These are phyloP conservation scores for Pseudonitzschia pungens DNA, from an alignment of 108 stramenopile species.

Conservation along the genomic window DNA sequence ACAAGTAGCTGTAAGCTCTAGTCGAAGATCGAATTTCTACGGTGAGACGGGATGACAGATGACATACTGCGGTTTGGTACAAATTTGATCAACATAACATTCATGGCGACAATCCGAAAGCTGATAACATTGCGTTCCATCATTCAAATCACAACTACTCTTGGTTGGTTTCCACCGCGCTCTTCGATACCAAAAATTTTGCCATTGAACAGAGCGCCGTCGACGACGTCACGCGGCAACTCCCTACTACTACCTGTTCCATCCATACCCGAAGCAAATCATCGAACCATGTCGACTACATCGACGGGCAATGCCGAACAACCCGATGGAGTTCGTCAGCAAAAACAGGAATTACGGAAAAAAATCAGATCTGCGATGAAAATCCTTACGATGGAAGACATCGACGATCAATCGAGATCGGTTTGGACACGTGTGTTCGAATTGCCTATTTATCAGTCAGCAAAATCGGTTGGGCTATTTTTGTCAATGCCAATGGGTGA, in stretches of 20 bases:
- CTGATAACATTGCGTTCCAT: not conserved
- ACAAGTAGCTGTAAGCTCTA: too few species aligned
- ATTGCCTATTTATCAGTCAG: slow-evolving; percentile 65
- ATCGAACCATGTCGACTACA: slow-evolving; percentile 11
- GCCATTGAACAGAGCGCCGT: not conserved
- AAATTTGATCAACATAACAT: not conserved
- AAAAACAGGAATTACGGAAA: slow-evolving; percentile 56
- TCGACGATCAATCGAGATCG: slow-evolving; percentile 43
- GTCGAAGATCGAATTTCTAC: too few species aligned
- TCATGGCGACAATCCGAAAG: not conserved
- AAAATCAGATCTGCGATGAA: slow-evolving; percentile 48
- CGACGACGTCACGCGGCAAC: not conserved
- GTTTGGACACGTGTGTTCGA: slow-evolving; percentile 64
- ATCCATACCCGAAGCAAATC: not conserved
- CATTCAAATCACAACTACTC: not conserved
- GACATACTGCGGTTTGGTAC: too few species aligned
- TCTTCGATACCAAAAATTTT: not conserved
- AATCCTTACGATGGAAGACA: slow-evolving; percentile 39
- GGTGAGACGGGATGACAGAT: too few species aligned
- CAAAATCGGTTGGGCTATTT: slow-evolving; percentile 77
- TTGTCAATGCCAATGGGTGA: slow-evolving; percentile 85
- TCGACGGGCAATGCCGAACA: not conserved
- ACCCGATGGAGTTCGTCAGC: slow-evolving; percentile 2
- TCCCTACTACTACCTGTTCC: not conserved
- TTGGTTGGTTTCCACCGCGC: not conserved